Evolutionary conservation across 208 protist genomes (phyloP).

Genomic region (Pavlovales sp.): DNA sequence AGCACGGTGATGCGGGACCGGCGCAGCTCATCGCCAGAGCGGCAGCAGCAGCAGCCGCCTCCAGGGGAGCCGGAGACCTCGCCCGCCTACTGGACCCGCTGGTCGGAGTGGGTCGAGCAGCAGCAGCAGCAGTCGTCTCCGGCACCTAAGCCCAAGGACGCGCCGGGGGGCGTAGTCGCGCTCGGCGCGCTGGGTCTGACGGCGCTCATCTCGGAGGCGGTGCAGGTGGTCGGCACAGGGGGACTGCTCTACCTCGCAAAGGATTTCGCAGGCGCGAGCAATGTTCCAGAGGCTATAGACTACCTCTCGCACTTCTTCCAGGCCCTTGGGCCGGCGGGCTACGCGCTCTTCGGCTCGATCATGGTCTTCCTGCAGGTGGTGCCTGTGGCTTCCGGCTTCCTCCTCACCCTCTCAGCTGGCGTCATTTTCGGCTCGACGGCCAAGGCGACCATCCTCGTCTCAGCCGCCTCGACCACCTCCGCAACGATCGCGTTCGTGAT

Average conservation of each 20-base stretch:
- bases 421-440: constrained; percentile 11
- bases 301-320: not conserved
- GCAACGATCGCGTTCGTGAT: constrained; percentile 27
- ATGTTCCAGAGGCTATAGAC: not conserved
- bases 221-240: constrained; percentile 10
- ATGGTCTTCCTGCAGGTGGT: constrained; percentile 22
- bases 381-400: constrained; percentile 21
- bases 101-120: no score
- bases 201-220: not conserved
- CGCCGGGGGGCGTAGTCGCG: not conserved
- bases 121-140: no score
- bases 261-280: not conserved
- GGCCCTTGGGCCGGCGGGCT: not conserved
- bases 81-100: no score
- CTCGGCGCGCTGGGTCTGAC: not conserved
- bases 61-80: no score
- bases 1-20: no score
- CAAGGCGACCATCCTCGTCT: constrained; percentile 20
- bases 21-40: no score
- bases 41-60: no score
- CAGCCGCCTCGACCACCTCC: constrained; percentile 14
- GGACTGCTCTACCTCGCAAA: not conserved
- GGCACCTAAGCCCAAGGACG: no score
- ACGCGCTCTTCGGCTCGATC: not conserved
- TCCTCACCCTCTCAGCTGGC: constrained; percentile 26